Evolutionary conservation across 2,329 filamentous ascomycete genomes (phyloP), one percentile per base, ranked within the genome.

Genomic region (Scorias spongiosa): DNA sequence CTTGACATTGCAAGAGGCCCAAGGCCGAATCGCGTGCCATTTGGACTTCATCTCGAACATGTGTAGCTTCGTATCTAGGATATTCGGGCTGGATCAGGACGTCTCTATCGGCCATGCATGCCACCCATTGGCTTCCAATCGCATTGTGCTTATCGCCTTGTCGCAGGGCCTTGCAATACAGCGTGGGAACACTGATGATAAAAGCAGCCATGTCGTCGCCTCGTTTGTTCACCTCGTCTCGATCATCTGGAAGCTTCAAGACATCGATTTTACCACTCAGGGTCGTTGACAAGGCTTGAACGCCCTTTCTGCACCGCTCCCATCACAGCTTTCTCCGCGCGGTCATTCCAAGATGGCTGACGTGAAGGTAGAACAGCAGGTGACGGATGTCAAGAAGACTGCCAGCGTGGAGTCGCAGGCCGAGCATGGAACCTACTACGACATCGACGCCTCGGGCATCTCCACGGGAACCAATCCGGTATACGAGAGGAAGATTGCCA

Each of bases 401-500:
- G 29, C 40, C 12, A 42, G 30, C 20, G 20, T 29, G 10, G 15
- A 28, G 2, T 29, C 32, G 14, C 40, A 42, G 11, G 11, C 8
- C 14, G 40, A 29, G 28, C 40, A 42, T 32, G 20, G 26, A 15
- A 32, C 18, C 32, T 42, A 42, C 18, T 15, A 42, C 18, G 40
- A 15, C 12, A 42, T 42, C 40, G 30, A 42, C 28, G 30, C 40
- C 14, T 15, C 26, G 26, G 39, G 30, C 30, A 29, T 42, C n/a
- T 29, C 30, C 40, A 28, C 29, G 14, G 40, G 40, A 15, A 15
- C 20, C 14, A 40, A 44, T 20, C 41, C 40, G 11, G 44, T 44
- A 17, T 49, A 46, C 29, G 46, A 50, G 15, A 42, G 42, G 40
- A 50, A 50, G 42, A 40, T 42, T 14, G 42, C 47, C 34, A 32